Conservation (phyloP, 2,329 filamentous ascomycete genomes). For the Diplodia intermedia region DNA sequence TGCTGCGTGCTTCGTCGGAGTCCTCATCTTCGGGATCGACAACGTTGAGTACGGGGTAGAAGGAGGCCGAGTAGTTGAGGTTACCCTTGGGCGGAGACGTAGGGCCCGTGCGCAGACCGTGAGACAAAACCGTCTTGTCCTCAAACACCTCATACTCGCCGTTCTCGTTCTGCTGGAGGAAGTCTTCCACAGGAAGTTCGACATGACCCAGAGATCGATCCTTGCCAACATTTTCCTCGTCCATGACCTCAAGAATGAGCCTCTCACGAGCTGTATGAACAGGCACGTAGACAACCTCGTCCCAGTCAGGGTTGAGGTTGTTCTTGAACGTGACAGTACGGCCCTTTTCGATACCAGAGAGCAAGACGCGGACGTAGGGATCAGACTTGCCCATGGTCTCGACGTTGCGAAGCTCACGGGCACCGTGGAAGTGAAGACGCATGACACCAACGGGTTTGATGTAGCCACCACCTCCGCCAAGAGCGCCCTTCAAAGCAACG, state of each 20-base stretch:
- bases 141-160: constrained; percentile 85
- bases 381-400: constrained; percentile 98
- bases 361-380: constrained; percentile 85
- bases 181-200: constrained; percentile 79
- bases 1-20: constrained; percentile 35
- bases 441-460: constrained; percentile 93
- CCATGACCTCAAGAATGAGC: constrained; percentile 92
- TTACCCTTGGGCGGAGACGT: constrained; percentile 78
- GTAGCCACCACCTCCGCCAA: constrained; percentile 83
- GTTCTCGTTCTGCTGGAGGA: constrained; percentile 75
- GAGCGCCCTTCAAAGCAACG: constrained; percentile 80
- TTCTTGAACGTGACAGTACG: constrained; percentile 96
- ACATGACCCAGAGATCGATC: constrained; percentile 85
- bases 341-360: constrained; percentile 89
- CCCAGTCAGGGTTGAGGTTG: constrained; percentile 93
- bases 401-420: constrained; percentile 83
- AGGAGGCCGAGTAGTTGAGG: constrained; percentile 82
- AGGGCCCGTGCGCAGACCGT: constrained; percentile 75
- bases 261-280: constrained; percentile 85
- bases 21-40: constrained; percentile 86
- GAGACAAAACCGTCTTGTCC: constrained; percentile 70
- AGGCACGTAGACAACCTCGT: constrained; percentile 93
- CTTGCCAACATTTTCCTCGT: constrained; percentile 88
- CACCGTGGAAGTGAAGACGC: constrained; percentile 88
- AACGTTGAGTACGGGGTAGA: constrained; percentile 88